phyloP scores from a whole-genome alignment of 306 rosid genomes.

The Fagus sylvatica region DNA sequence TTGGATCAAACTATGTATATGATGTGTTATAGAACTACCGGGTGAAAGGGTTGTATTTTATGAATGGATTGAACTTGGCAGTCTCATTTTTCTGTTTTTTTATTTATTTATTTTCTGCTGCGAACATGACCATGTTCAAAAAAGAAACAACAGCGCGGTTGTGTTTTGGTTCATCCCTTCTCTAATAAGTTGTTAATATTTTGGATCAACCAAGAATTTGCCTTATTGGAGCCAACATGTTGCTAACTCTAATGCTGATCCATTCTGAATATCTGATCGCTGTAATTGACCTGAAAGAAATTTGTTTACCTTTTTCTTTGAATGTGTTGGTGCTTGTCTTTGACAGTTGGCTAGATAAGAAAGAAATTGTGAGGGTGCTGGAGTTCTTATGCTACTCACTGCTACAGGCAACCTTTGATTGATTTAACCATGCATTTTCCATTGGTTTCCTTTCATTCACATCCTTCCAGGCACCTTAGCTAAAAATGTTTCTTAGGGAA shows the following conservation, averaged over 20 bases:
- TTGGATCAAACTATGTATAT: background rate
- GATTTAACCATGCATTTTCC: background rate
- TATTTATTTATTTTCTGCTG: background rate
- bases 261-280: background rate
- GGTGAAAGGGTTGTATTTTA: background rate
- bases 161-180: background rate
- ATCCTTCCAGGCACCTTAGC: background rate
- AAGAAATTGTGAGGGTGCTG: too few relatives aligned
- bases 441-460: background rate
- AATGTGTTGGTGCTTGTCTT: background rate
- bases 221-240: background rate
- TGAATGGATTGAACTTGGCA: background rate
- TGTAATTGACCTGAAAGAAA: background rate
- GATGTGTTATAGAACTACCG: background rate
- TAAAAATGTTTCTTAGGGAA: background rate
- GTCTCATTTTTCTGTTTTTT: background rate
- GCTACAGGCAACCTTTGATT: background rate
- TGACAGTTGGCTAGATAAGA: too few relatives aligned
- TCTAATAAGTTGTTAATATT: too few relatives aligned
- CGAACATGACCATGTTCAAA: background rate
- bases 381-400: too few relatives aligned
- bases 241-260: background rate
- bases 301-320: background rate
- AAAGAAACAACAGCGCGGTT: background rate
- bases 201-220: background rate